Evolutionary conservation across 352 stramenopile genomes (phyloP), one percentile per base, ranked within the genome.

Genomic region (Phytophthora pinifolia): DNA sequence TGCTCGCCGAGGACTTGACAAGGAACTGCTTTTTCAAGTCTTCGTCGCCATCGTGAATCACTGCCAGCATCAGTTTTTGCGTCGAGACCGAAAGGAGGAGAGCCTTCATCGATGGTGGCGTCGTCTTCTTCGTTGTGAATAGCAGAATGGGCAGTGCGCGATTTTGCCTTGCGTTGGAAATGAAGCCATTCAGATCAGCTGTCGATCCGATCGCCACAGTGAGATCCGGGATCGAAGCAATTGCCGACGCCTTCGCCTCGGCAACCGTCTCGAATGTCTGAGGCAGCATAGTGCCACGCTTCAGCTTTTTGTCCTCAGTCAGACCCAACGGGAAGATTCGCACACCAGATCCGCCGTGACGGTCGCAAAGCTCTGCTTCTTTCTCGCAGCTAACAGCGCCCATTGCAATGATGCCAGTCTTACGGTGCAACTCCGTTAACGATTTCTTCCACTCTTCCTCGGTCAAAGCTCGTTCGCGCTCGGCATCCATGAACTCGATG

Each of bases 21-120:
- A 74, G 43, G 39, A 91, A 93, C 48, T 89, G 79, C 17, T 72
- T 67, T 38, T 87, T 89, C 18, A 87, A 46, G 29, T 88, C 66
- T 22, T 69, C 52, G 25, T 83, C 72, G 9, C 75, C 70, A 35
- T 90, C 65, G 22, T 59, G 73, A 22, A 91, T 67, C 13, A 88
- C 58, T 15, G 68, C 83, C 3, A 90, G 54, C 17, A 57, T 65
- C 9, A 90, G 30, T 9, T 84, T 79, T 34, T 83, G 69, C 0
- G 62, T 72, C 7, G 76, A 76, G 22, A 89, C 73, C 9, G 83
- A 86, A 27, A 91, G 58, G 4, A 81, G 46, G 0, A 93, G 41
- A 1, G 80, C 74, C 47, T 87, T 85, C 8, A 91, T 55, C 50
- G 89, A 70, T 29, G 74, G 25, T 1, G 83, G 73, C 0, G 72